Evolutionary conservation across 2,329 filamentous ascomycete genomes (phyloP), one percentile per base, ranked within the genome.

Genomic region (Beauveria australis): DNA sequence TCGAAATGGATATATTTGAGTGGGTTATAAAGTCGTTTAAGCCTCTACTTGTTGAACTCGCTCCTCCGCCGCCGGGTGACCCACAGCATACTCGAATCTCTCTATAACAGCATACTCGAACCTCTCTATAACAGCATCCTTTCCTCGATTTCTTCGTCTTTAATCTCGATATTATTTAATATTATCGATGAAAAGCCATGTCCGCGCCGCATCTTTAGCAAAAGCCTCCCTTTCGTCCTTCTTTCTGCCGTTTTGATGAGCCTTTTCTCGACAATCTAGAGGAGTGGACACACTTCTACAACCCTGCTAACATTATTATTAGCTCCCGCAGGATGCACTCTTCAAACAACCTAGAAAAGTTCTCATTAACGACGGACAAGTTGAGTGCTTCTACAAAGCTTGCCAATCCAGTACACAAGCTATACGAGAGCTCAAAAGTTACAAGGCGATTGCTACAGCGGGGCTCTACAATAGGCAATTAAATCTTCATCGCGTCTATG

Each of bases 351-450:
- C 65, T 0, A 63, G 5, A 1, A 67, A 64, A 12, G 64, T 68
- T 10, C 53, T 67, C 1, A 65, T 68, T 14, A 49, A 64, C 2
- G 47, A 65, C 10, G n/a, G 60, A 16, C 19, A 60, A 40, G 62
- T 30, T 14, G 53, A 63, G 48, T 68, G 65, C 44, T 67, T 67
- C 62, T 67, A 65, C 26, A 68, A 67, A 37, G 62, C 56, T 19
- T 66, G 60, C n/a, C 14, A 53, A 57, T 66, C 64, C 1, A 47
- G 56, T 14, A 52, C 47, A 8, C 40, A 33, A 59, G 61, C 55
- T 54, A 62, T 28, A 30, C 47, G 22, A n/a, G 60, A 69, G 48
- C 64, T 68, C 1, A 47, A 61, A 8, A 48, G 52, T 1, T 63
- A 66, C 3, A 64, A 64, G 44, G 52, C 22, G 24, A 66, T 69